These are phyloP conservation scores for Starmera pachycereana DNA, from an alignment of 805 yeast genomes.

Conservation along the genomic window DNA sequence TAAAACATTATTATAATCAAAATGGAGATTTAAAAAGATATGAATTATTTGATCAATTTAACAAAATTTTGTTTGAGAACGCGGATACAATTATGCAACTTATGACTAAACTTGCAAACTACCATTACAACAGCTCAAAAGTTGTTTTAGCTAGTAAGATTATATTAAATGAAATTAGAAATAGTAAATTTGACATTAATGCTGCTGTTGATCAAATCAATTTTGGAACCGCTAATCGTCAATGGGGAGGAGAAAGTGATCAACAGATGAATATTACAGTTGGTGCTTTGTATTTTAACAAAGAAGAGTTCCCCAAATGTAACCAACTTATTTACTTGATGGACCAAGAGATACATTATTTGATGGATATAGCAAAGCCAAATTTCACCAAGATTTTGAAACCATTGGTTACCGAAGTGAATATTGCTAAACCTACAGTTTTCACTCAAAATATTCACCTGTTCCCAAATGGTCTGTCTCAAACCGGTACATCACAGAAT, in stretches of 20 bases:
- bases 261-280: background rate
- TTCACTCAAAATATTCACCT: no score
- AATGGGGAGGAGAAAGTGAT: no score
- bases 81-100: slow-evolving; percentile 9
- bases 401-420: background rate
- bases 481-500: no score
- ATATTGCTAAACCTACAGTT: no score
- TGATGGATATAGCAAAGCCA: background rate
- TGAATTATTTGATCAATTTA: slow-evolving; percentile 6
- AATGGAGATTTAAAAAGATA: background rate
- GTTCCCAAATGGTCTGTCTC: no score
- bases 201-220: background rate
- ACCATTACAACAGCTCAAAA: slow-evolving; percentile 12
- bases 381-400: background rate
- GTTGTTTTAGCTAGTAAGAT: slow-evolving; percentile 8
- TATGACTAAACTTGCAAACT: slow-evolving; percentile 5
- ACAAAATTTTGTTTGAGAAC: slow-evolving; percentile 1
- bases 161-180: slow-evolving; percentile 7
- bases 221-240: no score
- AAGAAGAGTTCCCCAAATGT: background rate
- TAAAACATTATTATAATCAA: slow-evolving; percentile 2
- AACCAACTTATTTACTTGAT: background rate
- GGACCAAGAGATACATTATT: background rate
- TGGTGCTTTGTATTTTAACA: background rate
- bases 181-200: slow-evolving; percentile 10